A percentile compares a stretch with the other conserved stretches of the same genome.
Evolutionary conservation across 495 filamentous ascomycete genomes (phyloP).

Genomic region (Talaromyces trachyspermus): DNA sequence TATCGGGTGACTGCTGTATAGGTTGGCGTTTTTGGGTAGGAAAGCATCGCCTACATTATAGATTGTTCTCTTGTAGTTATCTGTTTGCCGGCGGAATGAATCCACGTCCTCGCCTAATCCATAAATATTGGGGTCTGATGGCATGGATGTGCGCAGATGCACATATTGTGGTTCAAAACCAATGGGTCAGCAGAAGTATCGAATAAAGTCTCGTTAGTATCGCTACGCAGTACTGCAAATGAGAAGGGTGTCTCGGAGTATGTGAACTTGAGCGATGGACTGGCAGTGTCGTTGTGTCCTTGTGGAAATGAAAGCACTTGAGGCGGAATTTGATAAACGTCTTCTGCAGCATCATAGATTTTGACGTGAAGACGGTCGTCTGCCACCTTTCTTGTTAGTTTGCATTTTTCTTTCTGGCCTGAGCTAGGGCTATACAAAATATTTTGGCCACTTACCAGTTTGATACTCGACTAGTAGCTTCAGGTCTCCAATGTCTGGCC

Average conservation of each 20-base stretch:
- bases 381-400: constrained; percentile 17
- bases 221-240: constrained; percentile 51
- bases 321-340: constrained; percentile 72
- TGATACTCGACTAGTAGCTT: constrained; percentile 69
- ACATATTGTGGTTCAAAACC: constrained; percentile 53
- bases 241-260: constrained; percentile 57
- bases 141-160: constrained; percentile 41
- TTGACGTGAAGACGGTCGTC: constrained; percentile 74
- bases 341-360: constrained; percentile 66
- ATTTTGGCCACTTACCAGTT: constrained; percentile 44
- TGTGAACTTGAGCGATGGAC: constrained; percentile 25
- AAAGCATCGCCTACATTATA: constrained; percentile 12
- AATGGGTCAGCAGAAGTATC: constrained; percentile 32
- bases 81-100: constrained; percentile 31
- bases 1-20: constrained; percentile 49
- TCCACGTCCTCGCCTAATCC: constrained; percentile 49
- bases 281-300: constrained; percentile 14
- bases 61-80: constrained; percentile 53
- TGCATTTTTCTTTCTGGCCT: not conserved
- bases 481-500: constrained; percentile 59
- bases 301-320: constrained; percentile 59
- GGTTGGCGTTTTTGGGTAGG: constrained; percentile 25
- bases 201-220: constrained; percentile 43
- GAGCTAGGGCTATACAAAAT: too few species aligned
- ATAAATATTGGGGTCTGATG: constrained; percentile 49